Percentiles rank a stretch among this genome's conserved stretches.
These are phyloP conservation scores for Lactarius akahatsu DNA, from an alignment of 768 basidiomycete species.

Conservation along the genomic window DNA sequence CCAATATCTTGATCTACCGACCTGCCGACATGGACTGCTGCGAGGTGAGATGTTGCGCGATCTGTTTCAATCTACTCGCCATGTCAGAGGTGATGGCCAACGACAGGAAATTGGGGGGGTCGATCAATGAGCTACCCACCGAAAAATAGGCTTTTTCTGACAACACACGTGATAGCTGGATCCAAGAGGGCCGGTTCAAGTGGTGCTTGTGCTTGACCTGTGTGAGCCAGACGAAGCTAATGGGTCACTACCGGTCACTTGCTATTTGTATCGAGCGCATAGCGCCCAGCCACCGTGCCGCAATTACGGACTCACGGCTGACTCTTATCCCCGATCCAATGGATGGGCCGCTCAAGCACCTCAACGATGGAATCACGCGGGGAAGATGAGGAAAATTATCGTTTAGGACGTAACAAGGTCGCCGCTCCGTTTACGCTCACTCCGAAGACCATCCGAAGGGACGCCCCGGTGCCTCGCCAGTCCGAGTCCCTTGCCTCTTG, in stretches of 20 bases:
- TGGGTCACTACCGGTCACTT: not conserved
- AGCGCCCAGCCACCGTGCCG: not conserved
- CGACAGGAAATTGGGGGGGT: not conserved
- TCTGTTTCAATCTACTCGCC: constrained; percentile 59
- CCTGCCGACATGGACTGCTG: constrained; percentile 42
- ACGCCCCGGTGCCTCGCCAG: not conserved
- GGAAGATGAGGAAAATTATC: constrained; percentile 4
- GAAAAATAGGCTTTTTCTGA: not conserved
- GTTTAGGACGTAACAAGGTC: not conserved
- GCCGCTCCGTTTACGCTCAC: not conserved
- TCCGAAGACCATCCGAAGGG: not conserved
- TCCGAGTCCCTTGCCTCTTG: not conserved
- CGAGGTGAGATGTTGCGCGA: constrained; percentile 51
- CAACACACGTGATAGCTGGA: constrained; percentile 18
- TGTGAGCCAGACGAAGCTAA: not conserved
- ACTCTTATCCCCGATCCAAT: not conserved
- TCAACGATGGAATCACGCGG: not conserved
- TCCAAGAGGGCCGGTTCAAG: not conserved
- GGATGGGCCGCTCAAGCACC: not conserved
- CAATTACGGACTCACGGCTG: not conserved
- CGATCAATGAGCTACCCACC: not conserved
- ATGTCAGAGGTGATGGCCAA: constrained; percentile 36
- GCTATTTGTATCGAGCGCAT: constrained; percentile 8
- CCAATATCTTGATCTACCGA: constrained; percentile 34
- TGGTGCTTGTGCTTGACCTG: not conserved